phyloP scores from a whole-genome alignment of 2,329 filamentous ascomycete genomes.

The Neoascochyta sp. region DNA sequence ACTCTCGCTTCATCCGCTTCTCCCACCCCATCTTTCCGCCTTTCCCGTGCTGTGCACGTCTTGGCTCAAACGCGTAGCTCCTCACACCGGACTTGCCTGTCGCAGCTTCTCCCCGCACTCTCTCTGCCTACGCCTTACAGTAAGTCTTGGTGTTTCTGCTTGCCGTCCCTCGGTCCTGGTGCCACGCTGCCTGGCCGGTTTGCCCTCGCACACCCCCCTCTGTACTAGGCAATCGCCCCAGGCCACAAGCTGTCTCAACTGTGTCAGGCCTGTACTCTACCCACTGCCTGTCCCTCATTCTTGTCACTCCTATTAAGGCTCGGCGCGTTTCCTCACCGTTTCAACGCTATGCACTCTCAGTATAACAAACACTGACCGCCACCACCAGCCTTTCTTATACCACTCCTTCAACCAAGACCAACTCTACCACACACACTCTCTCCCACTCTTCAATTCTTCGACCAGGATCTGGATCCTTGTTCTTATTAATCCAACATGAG shows the following conservation, averaged over 20 bases:
- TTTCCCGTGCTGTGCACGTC: conserved; percentile 38
- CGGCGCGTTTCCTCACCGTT: conserved; percentile 10
- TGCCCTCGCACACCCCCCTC: no score
- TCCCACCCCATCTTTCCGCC: conserved; percentile 16
- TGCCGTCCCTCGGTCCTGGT: no score
- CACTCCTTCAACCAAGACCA: conserved; percentile 6
- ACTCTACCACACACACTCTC: conserved; percentile 7
- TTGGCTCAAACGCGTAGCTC: conserved; percentile 32
- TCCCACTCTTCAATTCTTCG: conserved; percentile 11
- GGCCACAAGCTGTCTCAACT: conserved; percentile 10
- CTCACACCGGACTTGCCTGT: conserved; percentile 20
- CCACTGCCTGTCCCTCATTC: conserved; percentile 8
- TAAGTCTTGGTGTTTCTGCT: conserved; percentile 29
- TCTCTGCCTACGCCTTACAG: conserved; percentile 32
- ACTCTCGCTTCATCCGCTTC: conserved; percentile 14
- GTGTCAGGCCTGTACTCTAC: conserved; percentile 8
- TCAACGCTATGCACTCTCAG: conserved; percentile 5
- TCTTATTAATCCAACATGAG: conserved; percentile 32
- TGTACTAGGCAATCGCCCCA: no score
- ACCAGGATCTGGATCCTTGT: conserved; percentile 24
- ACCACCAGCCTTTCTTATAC: conserved; percentile 10
- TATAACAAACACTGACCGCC: conserved; percentile 9
- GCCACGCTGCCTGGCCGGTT: not conserved
- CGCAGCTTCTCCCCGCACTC: conserved; percentile 25
- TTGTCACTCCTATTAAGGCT: conserved; percentile 10